Evolutionary conservation across 2,329 filamentous ascomycete genomes (phyloP), one percentile per base, ranked within the genome.

Genomic region (Canariomyces notabilis): DNA sequence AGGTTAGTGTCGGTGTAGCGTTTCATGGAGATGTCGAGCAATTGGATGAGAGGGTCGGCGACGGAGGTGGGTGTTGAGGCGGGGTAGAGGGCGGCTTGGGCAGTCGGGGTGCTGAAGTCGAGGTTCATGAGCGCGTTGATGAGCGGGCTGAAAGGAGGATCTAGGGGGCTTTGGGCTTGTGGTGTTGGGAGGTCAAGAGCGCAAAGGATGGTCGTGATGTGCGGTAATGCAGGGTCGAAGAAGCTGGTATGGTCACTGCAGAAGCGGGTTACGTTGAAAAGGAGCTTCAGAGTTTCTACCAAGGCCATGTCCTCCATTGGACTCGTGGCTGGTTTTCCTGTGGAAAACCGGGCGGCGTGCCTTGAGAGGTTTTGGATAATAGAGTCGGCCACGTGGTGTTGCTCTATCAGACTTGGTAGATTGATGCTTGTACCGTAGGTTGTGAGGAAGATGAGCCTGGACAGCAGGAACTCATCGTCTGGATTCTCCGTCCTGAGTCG

Each of bases 241-340:
- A 72, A 67, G 1, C 71, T 63, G 4, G 70, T 67, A 20, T 83
- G 73, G 34, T 82, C 74, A 4, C 82, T 79, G 55, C 83, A 85
- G 59, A 83, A 82, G 57, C 90, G 83, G 2, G 85, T 86, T 43
- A 95, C 74, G 64, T 96, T 96, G 73, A 94, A 97, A 42, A 95
- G 69, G 33, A 97, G 74, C 61, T 95, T 96, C 40, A 93, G 70
- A 0, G 86, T 91, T 64, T 97, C 91, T 7, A 75, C 75, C 31
- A 97, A 73, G 0, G 90, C 89, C 79, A 91, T 81, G 48, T 85
- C 81, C 53, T 85, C 81, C 75, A 90, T 86, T 0, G 78, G 76
- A 34, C 79, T 69, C 11, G 54, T 54, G 9, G 58, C 61, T 19
- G 61, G 53, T 37, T 65, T 67, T 37, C 59, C 57, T 16, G 52